Base-by-base conservation (phyloP, 2,329 filamentous ascomycete genomes). In the Diaporthe ilicicola region DNA sequence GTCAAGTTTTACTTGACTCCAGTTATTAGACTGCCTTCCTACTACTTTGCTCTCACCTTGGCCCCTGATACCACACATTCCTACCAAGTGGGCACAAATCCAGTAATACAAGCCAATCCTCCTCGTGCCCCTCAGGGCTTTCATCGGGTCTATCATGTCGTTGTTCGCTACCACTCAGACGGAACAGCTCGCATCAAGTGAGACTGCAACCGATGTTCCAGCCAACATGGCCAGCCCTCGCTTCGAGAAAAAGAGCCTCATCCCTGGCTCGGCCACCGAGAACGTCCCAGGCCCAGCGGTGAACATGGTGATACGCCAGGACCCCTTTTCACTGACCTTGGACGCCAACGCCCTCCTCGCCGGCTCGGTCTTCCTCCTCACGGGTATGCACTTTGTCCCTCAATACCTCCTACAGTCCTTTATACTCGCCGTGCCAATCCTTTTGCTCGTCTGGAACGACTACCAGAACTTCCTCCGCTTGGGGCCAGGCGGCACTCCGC, bases 401-500 rank as follows among this genome's bases (percentile, higher is more conserved):
- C 81, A 84, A 5, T 79, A 79, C n/a, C 75, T 86, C 24, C 83
- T 87, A 50, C 84, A 88, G 74, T 77, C 83, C 62, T 76, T 90
- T 61, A 82, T 91, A 64, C 77, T 85, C 24, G 74, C 87, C n/a
- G 78, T 85, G 9, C 87, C 88, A 1, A 59, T 85, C 32, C 73
- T 83, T 37, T 78, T 89, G 8, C 83, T 88, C 72, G 81, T 93
- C 75, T 89, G 90, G 77, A 89, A 90, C 77, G 93, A 95, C 83
- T 96, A 94, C 81, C 83, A 85, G 67, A 92, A 91, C 78, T 96
- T 94, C 81, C 83, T 95, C 74, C 88, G 88, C 48, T 89, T 97
- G 24, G 94, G 94, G 0, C 93, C 93, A 0, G 94, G 94, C 29
- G 94, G 94, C 71, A 95, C 93, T 0, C 93, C 94, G 0, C 87